Evolutionary conservation across 2,329 filamentous ascomycete species (phyloP).

Genomic region (Xylariales sp.): DNA sequence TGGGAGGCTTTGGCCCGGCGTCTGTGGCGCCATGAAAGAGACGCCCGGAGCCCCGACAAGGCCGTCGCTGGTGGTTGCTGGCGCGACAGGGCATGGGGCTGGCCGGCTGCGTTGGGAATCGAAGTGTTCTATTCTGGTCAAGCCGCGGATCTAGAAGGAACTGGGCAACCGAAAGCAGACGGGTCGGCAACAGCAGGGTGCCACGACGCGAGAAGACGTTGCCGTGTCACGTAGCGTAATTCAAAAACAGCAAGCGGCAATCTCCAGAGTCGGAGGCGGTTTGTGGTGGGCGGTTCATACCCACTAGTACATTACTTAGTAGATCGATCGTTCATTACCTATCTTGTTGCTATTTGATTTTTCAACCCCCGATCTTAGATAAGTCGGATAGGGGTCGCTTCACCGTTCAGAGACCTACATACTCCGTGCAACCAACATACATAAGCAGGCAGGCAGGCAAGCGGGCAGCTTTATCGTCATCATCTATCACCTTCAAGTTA

Average conservation of each 20-base stretch:
- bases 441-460: not conserved
- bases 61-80: conserved; percentile 12
- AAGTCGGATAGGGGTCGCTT: not conserved
- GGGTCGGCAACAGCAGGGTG: not conserved
- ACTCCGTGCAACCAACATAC: too few relatives aligned
- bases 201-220: not conserved
- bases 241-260: conserved; percentile 3
- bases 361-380: conserved; percentile 1
- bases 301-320: too few relatives aligned
- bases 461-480: conserved; percentile 6
- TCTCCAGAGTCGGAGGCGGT: not conserved
- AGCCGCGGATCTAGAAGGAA: not conserved
- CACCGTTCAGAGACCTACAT: not conserved
- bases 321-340: not conserved
- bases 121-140: conserved; percentile 10
- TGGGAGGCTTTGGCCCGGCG: not conserved
- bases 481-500: not conserved
- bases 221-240: not conserved
- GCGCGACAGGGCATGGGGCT: conserved; percentile 6
- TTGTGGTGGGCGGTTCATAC: not conserved
- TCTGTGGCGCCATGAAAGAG: not conserved
- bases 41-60: conserved; percentile 3
- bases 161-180: not conserved
- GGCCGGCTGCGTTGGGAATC: conserved; percentile 11
- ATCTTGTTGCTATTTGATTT: not conserved